These are phyloP conservation scores for Cinnamomum micranthum DNA, from an alignment of 164 flowering plant species.

Conservation along the genomic window DNA sequence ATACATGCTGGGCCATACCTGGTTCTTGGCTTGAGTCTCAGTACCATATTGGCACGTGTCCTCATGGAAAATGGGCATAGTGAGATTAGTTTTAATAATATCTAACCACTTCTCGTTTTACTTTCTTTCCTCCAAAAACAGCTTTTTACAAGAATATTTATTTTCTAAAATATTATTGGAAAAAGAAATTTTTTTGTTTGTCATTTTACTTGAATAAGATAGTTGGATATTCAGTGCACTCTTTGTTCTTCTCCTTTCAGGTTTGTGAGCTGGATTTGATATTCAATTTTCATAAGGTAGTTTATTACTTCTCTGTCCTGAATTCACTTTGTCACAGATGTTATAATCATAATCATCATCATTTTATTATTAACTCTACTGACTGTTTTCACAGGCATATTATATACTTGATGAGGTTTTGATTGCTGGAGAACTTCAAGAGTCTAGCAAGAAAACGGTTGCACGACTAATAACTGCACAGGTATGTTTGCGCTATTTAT, in stretches of 20 bases:
- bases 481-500: constrained; percentile 28
- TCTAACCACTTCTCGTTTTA: too few relatives aligned
- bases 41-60: neutral
- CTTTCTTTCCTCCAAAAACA: too few relatives aligned
- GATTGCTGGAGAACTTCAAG: constrained; percentile 95
- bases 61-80: neutral
- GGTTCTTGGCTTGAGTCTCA: neutral
- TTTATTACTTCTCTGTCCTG: neutral
- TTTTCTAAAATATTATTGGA: too few relatives aligned
- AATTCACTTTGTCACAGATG: neutral
- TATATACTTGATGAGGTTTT: constrained; percentile 78
- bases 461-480: constrained; percentile 83
- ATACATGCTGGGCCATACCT: neutral
- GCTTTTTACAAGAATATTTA: too few relatives aligned
- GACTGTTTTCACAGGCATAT: constrained; percentile 49
- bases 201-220: neutral
- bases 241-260: constrained; percentile 25
- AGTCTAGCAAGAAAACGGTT: constrained; percentile 90
- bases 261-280: constrained; percentile 85
- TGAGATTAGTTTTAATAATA: too few relatives aligned
- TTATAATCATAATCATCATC: neutral
- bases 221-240: neutral
- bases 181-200: too few relatives aligned
- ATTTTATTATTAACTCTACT: neutral
- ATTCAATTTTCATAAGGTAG: constrained; percentile 93